Evolutionary conservation across 371 early-diverging fungal species (phyloP).

Genomic region (Mucor ambiguus): DNA sequence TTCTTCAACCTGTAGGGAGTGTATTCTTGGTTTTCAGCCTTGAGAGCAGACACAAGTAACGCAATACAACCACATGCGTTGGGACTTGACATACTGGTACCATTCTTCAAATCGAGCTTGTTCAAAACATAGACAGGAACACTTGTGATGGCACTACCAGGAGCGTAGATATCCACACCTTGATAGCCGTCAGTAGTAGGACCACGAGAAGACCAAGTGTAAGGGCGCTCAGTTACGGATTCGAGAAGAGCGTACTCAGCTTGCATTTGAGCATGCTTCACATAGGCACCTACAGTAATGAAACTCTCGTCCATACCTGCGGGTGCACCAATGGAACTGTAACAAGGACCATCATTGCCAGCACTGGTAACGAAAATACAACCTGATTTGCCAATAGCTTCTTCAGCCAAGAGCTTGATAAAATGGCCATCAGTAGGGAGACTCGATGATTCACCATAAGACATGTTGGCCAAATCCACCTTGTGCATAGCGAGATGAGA

Average conservation of each 20-base stretch:
- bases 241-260: slow-evolving; percentile 87
- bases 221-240: slow-evolving; percentile 74
- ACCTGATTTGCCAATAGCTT: slow-evolving; percentile 82
- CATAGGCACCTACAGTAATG: slow-evolving; percentile 93
- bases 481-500: slow-evolving; percentile 75
- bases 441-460: slow-evolving; percentile 86
- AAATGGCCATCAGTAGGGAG: slow-evolving; percentile 80
- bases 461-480: slow-evolving; percentile 94
- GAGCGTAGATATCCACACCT: slow-evolving; percentile 87
- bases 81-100: slow-evolving; percentile 93
- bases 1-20: slow-evolving; percentile 84
- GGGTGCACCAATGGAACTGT: slow-evolving; percentile 87
- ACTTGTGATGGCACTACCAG: slow-evolving; percentile 92
- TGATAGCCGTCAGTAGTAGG: slow-evolving; percentile 87
- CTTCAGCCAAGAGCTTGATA: slow-evolving; percentile 76
- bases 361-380: slow-evolving; percentile 89
- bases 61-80: slow-evolving; percentile 88
- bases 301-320: slow-evolving; percentile 77
- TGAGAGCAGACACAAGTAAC: slow-evolving; percentile 81
- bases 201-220: slow-evolving; percentile 92
- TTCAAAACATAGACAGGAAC: slow-evolving; percentile 87
- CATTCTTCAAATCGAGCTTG: slow-evolving; percentile 85
- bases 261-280: slow-evolving; percentile 83
- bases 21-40: slow-evolving; percentile 64
- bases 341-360: slow-evolving; percentile 92